Evolutionary conservation across 2,329 filamentous ascomycete genomes (phyloP), one percentile per base, ranked within the genome.

Genomic region (Didymellaceae sp.): DNA sequence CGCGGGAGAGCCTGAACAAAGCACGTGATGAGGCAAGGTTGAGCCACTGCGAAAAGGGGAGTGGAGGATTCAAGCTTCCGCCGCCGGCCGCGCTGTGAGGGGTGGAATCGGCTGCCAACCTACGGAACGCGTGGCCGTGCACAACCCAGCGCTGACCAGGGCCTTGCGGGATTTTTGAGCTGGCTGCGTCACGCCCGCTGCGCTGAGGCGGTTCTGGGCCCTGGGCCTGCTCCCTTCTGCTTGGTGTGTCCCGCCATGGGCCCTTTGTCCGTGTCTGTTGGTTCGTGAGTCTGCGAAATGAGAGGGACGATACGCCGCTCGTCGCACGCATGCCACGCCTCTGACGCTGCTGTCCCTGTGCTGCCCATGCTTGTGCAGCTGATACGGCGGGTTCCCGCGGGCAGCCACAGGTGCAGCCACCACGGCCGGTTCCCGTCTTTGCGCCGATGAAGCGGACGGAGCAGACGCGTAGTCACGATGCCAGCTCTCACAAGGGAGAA

Each of bases 81-180:
- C 42, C 26, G 26, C 26, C 26, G 10, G 26, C 26, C 11, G 26
- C 42, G 18, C 21, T 30, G 35, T 34, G 38, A 45, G 41, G 47
- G 47, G 47, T 28, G 46, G 39, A 31, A 47, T 10, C 9, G 14
- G 21, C 18, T 9, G 20, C 24, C 17, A 21, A 31, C 22, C 24
- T 43, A 32, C 34, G 47, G 41, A 18, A 40, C 41, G 38, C 38
- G 33, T 42, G 39, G 46, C 13, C 26, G 39, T 49, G 46, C 45
- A 22, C 39, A 10, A 11, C 22, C 21, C 14, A 32, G 21, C 30
- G 35, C 24, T 24, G 21, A 38, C 18, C 21, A 38, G 22, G 35
- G 35, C n/a, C n/a, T 38, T 51, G 47, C 47, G 47, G 41, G 41
- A 51, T 51, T 51, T 51, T 51, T 16, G 46, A 40, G 34, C 33